Evolutionary conservation across 208 protist species (phyloP).

Genomic region (Leishmania mexicana): DNA sequence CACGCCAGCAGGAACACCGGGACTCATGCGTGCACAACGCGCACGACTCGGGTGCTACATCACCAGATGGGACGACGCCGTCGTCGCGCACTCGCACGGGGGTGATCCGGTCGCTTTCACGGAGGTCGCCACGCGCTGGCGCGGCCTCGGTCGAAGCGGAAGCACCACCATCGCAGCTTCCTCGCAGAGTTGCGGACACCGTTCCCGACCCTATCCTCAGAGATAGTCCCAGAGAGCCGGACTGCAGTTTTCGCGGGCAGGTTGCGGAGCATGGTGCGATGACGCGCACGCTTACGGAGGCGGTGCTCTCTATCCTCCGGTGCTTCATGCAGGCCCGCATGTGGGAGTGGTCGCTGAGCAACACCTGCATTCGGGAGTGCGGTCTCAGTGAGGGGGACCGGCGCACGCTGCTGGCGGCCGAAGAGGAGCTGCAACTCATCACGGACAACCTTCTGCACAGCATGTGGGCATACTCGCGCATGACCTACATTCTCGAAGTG

Average conservation of each 20-base stretch:
- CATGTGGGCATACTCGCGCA: conserved; percentile 5
- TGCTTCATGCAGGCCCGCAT: conserved; percentile 35
- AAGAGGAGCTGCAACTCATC: conserved; percentile 33
- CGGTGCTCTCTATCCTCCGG: conserved; percentile 24
- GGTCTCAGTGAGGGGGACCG: conserved; percentile 28
- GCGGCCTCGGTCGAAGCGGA: neutral
- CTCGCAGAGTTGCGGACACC: conserved; percentile 48
- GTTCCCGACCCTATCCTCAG: conserved; percentile 13
- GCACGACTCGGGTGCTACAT: neutral
- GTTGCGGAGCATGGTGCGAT: conserved; percentile 26
- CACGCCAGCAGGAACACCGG: neutral
- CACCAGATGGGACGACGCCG: neutral
- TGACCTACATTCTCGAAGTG: conserved; percentile 27
- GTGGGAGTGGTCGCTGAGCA: conserved; percentile 48
- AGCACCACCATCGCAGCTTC: conserved; percentile 52
- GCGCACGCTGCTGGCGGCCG: conserved; percentile 20
- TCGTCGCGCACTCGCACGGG: neutral
- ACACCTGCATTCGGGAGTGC: conserved; percentile 42
- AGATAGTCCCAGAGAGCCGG: conserved; percentile 17
- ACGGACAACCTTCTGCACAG: conserved; percentile 24
- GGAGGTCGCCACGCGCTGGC: neutral
- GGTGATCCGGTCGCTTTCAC: neutral
- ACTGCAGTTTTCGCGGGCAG: conserved; percentile 38
- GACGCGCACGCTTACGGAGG: conserved; percentile 19
- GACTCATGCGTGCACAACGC: neutral